Percentiles rank a stretch among this genome's conserved stretches.
These are phyloP conservation scores for Suillus fuscotomentosus DNA, from an alignment of 768 basidiomycete species.

Conservation along the genomic window DNA sequence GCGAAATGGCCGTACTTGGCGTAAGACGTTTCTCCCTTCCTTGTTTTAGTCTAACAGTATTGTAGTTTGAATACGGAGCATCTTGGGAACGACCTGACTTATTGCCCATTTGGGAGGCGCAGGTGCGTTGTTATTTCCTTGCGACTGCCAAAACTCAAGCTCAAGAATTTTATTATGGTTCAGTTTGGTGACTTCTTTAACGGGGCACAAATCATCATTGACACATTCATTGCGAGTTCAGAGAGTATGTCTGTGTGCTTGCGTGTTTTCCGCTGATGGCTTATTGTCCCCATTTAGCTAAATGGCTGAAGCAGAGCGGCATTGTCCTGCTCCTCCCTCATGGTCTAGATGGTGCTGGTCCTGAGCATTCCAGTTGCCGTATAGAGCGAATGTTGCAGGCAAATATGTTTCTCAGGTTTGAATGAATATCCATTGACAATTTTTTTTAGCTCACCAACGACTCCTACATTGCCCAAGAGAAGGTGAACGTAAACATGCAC, in stretches of 20 bases:
- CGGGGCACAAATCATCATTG: slow-evolving; percentile 84
- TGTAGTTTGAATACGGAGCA: slow-evolving; percentile 84
- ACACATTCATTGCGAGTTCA: slow-evolving; percentile 82
- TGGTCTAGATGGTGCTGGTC: slow-evolving; percentile 89
- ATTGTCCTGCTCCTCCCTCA: slow-evolving; percentile 86
- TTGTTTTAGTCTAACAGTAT: slow-evolving; percentile 4
- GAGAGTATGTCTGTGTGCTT: slow-evolving; percentile 58
- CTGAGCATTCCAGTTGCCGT: slow-evolving; percentile 88
- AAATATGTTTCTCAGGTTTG: neutral
- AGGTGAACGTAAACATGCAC: slow-evolving; percentile 74
- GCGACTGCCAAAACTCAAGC: neutral
- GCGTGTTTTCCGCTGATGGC: neutral
- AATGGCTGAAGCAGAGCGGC: slow-evolving; percentile 92
- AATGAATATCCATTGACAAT: neutral
- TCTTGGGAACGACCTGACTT: slow-evolving; percentile 86
- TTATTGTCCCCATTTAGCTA: slow-evolving; percentile 48
- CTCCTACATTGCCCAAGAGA: slow-evolving; percentile 34
- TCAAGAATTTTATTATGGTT: neutral
- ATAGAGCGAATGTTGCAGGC: slow-evolving; percentile 92
- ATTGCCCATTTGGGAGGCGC: slow-evolving; percentile 90
- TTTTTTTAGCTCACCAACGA: slow-evolving; percentile 72
- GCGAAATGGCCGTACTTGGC: slow-evolving; percentile 86
- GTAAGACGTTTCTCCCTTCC: slow-evolving; percentile 40
- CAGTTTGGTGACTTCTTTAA: slow-evolving; percentile 95
- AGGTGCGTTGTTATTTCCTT: slow-evolving; percentile 41